A percentile compares a stretch with the other conserved stretches of the same genome.
These are phyloP conservation scores for Colletotrichum sp. DNA, from an alignment of 2,329 filamentous ascomycete species.

Conservation along the genomic window DNA sequence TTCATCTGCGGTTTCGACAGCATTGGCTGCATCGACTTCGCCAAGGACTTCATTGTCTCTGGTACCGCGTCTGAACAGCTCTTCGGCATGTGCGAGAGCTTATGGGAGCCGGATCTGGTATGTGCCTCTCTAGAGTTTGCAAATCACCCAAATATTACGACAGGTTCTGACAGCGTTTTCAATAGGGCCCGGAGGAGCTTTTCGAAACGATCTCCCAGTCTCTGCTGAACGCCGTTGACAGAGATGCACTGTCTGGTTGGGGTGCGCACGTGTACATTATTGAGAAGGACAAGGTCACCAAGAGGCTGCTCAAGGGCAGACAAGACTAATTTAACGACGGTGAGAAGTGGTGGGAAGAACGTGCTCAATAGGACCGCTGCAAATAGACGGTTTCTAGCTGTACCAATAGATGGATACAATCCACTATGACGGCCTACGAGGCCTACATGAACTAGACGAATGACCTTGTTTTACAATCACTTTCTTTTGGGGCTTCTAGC, in stretches of 20 bases:
- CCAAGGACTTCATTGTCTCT: conserved; percentile 98
- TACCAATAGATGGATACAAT: conserved; percentile 37
- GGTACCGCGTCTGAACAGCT: conserved; percentile 97
- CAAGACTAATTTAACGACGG: conserved; percentile 71
- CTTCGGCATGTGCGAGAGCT: conserved; percentile 96
- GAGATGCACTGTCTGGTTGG: conserved; percentile 97
- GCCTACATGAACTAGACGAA: conserved; percentile 20
- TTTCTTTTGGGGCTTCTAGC: background rate
- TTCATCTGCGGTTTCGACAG: conserved; percentile 99
- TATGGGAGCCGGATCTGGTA: conserved; percentile 98
- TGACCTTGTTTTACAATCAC: conserved; percentile 7
- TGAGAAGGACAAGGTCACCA: conserved; percentile 99
- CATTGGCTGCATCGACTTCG: conserved; percentile 99
- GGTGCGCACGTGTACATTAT: conserved; percentile 99
- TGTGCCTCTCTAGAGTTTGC: too few species aligned
- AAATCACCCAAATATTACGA: too few species aligned
- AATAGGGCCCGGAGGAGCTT: conserved; percentile 84
- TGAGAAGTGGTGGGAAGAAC: background rate
- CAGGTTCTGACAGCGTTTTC: conserved; percentile 25
- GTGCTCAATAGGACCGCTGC: conserved; percentile 14
- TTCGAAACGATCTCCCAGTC: conserved; percentile 99
- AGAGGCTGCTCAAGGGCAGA: conserved; percentile 96
- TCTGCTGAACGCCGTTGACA: conserved; percentile 92
- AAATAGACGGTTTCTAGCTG: conserved; percentile 29
- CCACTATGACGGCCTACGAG: conserved; percentile 16